Percentiles rank a stretch among this genome's conserved stretches.
These are phyloP conservation scores for Ustilago curta DNA, from an alignment of 1,284 basidiomycete genomes.

Conservation along the genomic window DNA sequence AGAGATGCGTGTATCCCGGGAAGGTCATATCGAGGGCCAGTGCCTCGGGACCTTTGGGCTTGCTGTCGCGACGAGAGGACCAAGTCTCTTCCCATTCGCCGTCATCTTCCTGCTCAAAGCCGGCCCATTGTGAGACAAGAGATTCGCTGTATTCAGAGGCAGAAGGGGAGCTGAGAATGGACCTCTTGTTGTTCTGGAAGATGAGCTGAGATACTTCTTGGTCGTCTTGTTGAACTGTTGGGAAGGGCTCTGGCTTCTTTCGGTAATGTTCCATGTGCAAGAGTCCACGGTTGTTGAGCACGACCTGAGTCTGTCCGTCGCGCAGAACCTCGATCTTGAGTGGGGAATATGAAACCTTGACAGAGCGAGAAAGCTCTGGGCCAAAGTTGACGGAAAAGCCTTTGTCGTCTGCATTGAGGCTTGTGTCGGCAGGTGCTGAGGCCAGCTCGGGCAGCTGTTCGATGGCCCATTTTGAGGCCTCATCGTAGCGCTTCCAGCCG, in stretches of 20 bases:
- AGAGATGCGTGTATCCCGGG: conserved; percentile 88
- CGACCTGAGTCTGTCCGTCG: conserved; percentile 80
- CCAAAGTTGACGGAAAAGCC: conserved; percentile 50
- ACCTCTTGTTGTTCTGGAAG: conserved; percentile 54
- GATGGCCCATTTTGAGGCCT: conserved; percentile 61
- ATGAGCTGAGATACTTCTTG: conserved; percentile 47
- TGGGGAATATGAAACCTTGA: conserved; percentile 56
- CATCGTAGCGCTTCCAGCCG: conserved; percentile 62
- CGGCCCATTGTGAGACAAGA: conserved; percentile 58
- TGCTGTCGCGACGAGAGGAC: conserved; percentile 85
- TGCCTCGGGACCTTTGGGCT: conserved; percentile 98
- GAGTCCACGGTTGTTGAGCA: conserved; percentile 88
- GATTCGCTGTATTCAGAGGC: conserved; percentile 29
- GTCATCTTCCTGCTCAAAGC: conserved; percentile 74
- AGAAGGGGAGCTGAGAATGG: conserved; percentile 38
- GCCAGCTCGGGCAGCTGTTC: conserved; percentile 55
- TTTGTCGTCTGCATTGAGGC: conserved; percentile 13
- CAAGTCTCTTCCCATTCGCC: conserved; percentile 88
- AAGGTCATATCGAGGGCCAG: conserved; percentile 92
- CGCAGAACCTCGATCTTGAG: conserved; percentile 73
- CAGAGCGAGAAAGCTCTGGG: conserved; percentile 31
- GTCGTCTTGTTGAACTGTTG: conserved; percentile 49
- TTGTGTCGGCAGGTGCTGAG: conserved; percentile 20
- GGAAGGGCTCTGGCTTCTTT: conserved; percentile 62
- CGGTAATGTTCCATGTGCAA: conserved; percentile 97